Evolutionary conservation across 1,284 basidiomycete genomes (phyloP), one percentile per base, ranked within the genome.

Genomic region (Mycena sp.): DNA sequence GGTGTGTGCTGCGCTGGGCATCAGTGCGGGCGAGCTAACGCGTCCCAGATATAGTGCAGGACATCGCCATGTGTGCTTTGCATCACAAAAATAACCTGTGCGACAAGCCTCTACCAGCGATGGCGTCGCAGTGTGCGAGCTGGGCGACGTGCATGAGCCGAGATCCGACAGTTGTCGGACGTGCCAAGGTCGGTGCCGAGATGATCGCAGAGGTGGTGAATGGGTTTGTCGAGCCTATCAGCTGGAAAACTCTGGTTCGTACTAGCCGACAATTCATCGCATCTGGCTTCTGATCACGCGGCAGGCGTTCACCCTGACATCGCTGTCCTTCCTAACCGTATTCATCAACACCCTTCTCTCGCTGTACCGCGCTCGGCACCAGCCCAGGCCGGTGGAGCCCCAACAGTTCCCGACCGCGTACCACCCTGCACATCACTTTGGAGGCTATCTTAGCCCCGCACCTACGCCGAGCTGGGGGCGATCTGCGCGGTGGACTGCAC

Each of bases 81-180:
- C 85, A 91, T 60, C 93, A 91, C 81, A 88, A 89, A 73, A 86
- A 88, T 61, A 97, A 97, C 76, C 83, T 90, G n/a, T 98, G 95
- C 75, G 88, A 85, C n/a, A 86, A 82, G 69, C 84, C 90, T 19
- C 86, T 96, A 7, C 96, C 96, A 19, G 93, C 92, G 9, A 92
- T 97, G 91, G 84, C 87, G 50, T 84, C 87, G 40, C 90, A 92
- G 74, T 98, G 96, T 76, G 84, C 85, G 48, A 85, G 85, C 58
- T 99, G 97, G 97, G 93, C 96, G 72, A 88, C 88, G n/a, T 99
- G 97, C 76, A 98, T 98, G 93, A 90, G 92, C 75, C 91, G 94
- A 59, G 95, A 98, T 80, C 95, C 95, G 45, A 90, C 90, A 26
- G 90, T 92, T 37, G 88, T 98, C 23, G 95, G 95, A 1, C 91